Evolutionary conservation across 1,284 basidiomycete genomes (phyloP).

Genomic region (Rhodotorula sp.): DNA sequence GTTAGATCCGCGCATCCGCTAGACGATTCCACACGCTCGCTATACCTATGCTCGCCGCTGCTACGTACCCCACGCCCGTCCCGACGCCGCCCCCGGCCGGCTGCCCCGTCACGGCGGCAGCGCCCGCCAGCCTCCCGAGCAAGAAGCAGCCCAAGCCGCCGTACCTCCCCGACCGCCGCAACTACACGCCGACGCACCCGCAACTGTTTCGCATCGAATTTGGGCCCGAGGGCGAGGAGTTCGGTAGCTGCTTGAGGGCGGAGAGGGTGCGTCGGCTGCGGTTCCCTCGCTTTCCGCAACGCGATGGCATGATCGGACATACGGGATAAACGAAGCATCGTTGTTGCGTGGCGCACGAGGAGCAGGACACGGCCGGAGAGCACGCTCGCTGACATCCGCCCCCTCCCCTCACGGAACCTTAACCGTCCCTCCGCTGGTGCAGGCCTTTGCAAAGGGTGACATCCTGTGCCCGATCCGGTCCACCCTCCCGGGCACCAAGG

Average conservation of each 20-base stretch:
- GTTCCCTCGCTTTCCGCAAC: too few species aligned
- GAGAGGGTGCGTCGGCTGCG: conserved; percentile 21
- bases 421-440: background rate
- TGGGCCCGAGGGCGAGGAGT: conserved; percentile 37
- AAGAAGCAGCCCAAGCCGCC: conserved; percentile 28
- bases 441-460: conserved; percentile 34
- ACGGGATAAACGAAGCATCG: too few species aligned
- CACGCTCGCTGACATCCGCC: background rate
- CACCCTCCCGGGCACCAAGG: conserved; percentile 35
- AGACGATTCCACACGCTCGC: too few species aligned
- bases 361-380: too few species aligned
- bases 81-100: conserved; percentile 11
- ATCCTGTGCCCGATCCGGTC: conserved; percentile 35
- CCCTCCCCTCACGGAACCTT: background rate
- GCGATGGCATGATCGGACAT: too few species aligned
- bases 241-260: conserved; percentile 32
- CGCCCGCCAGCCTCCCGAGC: too few species aligned
- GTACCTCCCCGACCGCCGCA: conserved; percentile 31
- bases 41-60: background rate
- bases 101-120: too few species aligned
- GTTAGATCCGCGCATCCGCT: too few species aligned
- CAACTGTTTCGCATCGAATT: conserved; percentile 35
- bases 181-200: conserved; percentile 37
- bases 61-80: conserved; percentile 14
- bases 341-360: too few species aligned